Percentiles rank a stretch among this genome's conserved stretches.
Evolutionary conservation across 2,329 filamentous ascomycete genomes (phyloP).

Genomic region (Fusarium solani-melongenae): DNA sequence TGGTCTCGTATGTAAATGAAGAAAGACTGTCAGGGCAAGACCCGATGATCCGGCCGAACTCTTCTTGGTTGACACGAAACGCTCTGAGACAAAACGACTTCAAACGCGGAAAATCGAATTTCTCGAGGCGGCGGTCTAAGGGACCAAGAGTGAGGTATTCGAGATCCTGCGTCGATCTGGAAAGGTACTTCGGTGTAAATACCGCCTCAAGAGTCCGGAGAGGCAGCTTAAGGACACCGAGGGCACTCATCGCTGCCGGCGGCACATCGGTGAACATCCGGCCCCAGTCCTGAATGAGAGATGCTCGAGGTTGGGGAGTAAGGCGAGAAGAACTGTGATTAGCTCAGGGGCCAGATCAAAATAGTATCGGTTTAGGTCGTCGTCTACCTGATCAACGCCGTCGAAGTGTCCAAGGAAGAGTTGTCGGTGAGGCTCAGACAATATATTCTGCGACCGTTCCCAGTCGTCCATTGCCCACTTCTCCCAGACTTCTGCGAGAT

Average conservation of each 20-base stretch:
- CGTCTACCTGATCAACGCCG: background rate
- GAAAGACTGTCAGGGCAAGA: constrained; percentile 2
- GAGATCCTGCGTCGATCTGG: background rate
- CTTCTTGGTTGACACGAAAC: background rate
- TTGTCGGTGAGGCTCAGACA: background rate
- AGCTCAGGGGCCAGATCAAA: background rate
- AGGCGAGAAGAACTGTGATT: background rate
- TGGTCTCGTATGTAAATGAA: constrained; percentile 17
- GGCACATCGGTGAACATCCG: no score
- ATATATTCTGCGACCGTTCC: no score
- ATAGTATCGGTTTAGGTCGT: no score
- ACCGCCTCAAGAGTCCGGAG: constrained; percentile 3
- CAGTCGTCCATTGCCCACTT: background rate
- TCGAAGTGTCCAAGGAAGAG: background rate
- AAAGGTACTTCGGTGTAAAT: background rate
- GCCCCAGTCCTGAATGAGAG: no score
- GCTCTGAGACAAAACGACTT: constrained; percentile 5
- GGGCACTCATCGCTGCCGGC: background rate
- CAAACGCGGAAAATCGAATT: constrained; percentile 4
- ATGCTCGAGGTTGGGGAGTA: constrained; percentile 7
- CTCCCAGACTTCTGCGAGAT: background rate
- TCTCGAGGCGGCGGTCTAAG: background rate
- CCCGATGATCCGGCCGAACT: background rate
- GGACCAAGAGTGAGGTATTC: constrained; percentile 4
- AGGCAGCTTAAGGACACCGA: constrained; percentile 8